A percentile compares a stretch with the other conserved stretches of the same genome.
phyloP scores from a whole-genome alignment of 805 yeast genomes.

The Priceomyces medius region DNA sequence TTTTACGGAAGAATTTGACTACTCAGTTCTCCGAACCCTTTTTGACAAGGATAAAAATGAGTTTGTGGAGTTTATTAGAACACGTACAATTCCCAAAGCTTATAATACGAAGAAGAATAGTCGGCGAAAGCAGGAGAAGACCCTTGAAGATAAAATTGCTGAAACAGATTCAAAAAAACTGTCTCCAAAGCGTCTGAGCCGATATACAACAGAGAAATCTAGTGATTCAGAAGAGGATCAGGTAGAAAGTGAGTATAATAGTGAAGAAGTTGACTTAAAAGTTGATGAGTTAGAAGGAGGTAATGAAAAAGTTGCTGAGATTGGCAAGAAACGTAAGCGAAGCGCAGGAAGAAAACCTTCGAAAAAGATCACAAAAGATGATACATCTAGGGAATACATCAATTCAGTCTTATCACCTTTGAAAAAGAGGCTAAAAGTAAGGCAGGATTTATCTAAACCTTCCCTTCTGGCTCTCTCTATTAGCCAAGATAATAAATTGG shows the following conservation, averaged over 20 bases:
- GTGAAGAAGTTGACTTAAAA: conserved; percentile 13
- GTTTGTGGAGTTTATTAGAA: conserved; percentile 30
- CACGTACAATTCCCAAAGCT: conserved; percentile 26
- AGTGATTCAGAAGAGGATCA: conserved; percentile 7
- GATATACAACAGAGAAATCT: conserved; percentile 7
- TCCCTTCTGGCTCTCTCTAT: conserved; percentile 11
- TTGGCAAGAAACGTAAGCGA: conserved; percentile 9
- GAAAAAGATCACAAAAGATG: conserved; percentile 7
- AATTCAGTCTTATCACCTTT: conserved; percentile 9
- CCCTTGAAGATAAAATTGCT: conserved; percentile 8
- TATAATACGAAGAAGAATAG: conserved; percentile 11
- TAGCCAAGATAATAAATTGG: conserved; percentile 5
- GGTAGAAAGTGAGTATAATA: conserved; percentile 11
- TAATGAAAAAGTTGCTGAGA: conserved; percentile 8
- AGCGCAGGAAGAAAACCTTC: conserved; percentile 6
- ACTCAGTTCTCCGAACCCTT: conserved; percentile 26
- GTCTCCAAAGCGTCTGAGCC: conserved; percentile 6
- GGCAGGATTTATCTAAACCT: conserved; percentile 11
- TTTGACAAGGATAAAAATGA: conserved; percentile 25
- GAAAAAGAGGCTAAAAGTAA: conserved; percentile 11
- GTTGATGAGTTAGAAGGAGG: conserved; percentile 24
- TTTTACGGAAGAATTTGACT: conserved; percentile 40
- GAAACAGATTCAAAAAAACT: conserved; percentile 6
- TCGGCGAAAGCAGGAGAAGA: conserved; percentile 4
- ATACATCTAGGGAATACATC: conserved; percentile 8